Conservation (phyloP, 495 filamentous ascomycete genomes). For the Xylaria longipes region DNA sequence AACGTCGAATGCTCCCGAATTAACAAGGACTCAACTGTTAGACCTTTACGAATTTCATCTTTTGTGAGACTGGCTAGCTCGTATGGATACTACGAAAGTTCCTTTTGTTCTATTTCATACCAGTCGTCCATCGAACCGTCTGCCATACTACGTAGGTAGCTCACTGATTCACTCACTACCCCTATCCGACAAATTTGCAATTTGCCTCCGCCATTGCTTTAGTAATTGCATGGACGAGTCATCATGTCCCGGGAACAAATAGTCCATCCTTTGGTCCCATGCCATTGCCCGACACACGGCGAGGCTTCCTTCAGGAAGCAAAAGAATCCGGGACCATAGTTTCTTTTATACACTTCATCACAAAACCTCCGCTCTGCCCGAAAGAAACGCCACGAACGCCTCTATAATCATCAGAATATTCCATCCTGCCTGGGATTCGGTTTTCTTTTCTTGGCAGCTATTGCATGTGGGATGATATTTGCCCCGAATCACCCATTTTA, state of each 20-base stretch:
- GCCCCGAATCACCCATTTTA: neutral
- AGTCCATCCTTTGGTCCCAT: neutral
- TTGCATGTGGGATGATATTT: neutral
- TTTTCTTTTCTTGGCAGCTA: neutral
- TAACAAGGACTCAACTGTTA: neutral
- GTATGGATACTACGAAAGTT: neutral
- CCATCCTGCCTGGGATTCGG: neutral
- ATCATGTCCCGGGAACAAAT: neutral
- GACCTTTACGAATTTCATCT: neutral
- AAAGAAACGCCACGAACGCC: slow-evolving; percentile 22
- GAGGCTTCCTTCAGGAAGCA: neutral
- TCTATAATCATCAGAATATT: slow-evolving; percentile 15
- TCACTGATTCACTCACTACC: neutral
- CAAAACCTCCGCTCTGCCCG: neutral
- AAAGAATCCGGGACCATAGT: neutral
- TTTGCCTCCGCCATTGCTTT: neutral
- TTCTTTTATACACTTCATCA: slow-evolving; percentile 12
- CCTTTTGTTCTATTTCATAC: neutral
- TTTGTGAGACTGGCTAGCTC: neutral
- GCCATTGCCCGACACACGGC: neutral
- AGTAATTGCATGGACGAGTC: neutral
- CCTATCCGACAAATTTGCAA: neutral
- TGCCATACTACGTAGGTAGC: neutral
- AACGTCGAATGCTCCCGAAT: neutral
- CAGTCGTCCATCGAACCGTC: neutral